These are phyloP conservation scores for Fusarium palustre DNA, from an alignment of 2,329 filamentous ascomycete genomes.

Conservation along the genomic window DNA sequence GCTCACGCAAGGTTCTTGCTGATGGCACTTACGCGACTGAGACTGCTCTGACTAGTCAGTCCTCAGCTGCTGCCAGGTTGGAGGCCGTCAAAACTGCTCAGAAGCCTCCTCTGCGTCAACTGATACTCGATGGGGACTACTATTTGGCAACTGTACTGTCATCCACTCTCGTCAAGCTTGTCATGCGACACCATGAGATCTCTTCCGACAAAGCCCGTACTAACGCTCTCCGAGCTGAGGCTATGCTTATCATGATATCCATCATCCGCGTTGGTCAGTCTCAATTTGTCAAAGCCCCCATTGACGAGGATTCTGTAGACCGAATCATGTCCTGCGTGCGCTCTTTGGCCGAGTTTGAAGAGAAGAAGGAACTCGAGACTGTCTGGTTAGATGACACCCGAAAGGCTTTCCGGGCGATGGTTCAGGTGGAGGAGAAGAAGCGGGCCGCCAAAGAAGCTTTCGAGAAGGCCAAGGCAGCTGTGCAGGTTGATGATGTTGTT, in stretches of 20 bases:
- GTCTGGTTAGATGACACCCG: slow-evolving; percentile 95
- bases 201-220: slow-evolving; percentile 87
- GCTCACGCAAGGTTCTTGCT: slow-evolving; percentile 90
- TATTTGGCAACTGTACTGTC: slow-evolving; percentile 96
- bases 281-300: slow-evolving; percentile 97
- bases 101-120: slow-evolving; percentile 92
- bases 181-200: slow-evolving; percentile 96
- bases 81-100: slow-evolving; percentile 97
- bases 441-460: slow-evolving; percentile 92
- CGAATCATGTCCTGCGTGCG: slow-evolving; percentile 98
- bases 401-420: slow-evolving; percentile 96
- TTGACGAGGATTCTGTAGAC: slow-evolving; percentile 98
- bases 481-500: slow-evolving; percentile 96
- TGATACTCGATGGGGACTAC: slow-evolving; percentile 97
- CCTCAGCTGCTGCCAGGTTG: slow-evolving; percentile 87
- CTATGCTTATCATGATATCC: slow-evolving; percentile 99
- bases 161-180: slow-evolving; percentile 94
- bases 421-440: slow-evolving; percentile 97
- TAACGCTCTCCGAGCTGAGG: slow-evolving; percentile 93
- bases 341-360: slow-evolving; percentile 87
- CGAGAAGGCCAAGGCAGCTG: slow-evolving; percentile 91
- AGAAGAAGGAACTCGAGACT: slow-evolving; percentile 89
- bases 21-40: slow-evolving; percentile 99
- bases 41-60: slow-evolving; percentile 92
- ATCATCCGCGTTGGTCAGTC: slow-evolving; percentile 98